phyloP scores from a whole-genome alignment of 23 red algal genomes.

The Cyanidiococcus yangmingshanensis region DNA sequence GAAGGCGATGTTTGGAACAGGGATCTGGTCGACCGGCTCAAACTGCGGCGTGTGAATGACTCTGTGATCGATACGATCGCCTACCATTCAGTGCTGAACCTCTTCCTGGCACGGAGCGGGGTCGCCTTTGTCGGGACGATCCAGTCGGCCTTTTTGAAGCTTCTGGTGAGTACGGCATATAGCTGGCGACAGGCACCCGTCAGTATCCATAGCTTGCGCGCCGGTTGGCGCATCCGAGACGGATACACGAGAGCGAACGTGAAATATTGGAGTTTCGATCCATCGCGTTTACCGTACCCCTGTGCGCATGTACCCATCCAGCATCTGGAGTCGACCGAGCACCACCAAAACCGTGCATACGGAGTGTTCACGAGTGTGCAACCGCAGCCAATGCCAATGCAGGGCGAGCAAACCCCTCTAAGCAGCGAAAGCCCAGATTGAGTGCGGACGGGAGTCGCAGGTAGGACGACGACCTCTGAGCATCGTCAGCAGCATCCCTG shows the following conservation, averaged over 20 bases:
- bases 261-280: conserved; percentile 16
- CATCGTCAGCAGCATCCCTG: too few species aligned
- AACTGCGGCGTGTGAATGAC: conserved; percentile 2
- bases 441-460: too few species aligned
- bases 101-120: neutral
- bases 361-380: too few species aligned
- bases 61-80: conserved; percentile 14
- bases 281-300: neutral
- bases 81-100: conserved; percentile 11
- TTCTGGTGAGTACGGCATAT: conserved; percentile 11
- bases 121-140: conserved; percentile 12
- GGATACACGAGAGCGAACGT: neutral
- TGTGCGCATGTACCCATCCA: neutral
- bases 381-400: too few species aligned
- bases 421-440: too few species aligned
- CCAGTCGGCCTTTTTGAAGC: conserved; percentile 15
- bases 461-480: too few species aligned
- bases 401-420: too few species aligned
- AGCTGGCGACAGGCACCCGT: neutral
- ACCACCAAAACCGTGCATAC: too few species aligned
- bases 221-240: conserved; percentile 10
- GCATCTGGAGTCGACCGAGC: too few species aligned
- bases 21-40: neutral
- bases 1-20: conserved; percentile 12
- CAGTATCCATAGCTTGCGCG: conserved; percentile 14